Evolutionary conservation across 2,329 filamentous ascomycete species (phyloP).

Genomic region (Dactylellina haptotyla): DNA sequence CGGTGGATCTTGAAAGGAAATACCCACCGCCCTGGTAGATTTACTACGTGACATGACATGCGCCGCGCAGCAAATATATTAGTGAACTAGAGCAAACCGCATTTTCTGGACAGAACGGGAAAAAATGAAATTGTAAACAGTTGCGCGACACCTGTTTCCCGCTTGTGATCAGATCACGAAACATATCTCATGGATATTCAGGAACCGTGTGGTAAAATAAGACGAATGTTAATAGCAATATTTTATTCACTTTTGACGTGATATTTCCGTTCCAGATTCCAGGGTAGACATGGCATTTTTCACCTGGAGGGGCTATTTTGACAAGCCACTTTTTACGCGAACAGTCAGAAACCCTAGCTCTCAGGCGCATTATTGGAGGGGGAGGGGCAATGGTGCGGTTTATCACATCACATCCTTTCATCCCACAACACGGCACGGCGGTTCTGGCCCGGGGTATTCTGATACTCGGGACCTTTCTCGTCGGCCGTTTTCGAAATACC

Average conservation of each 20-base stretch:
- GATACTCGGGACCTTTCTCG: constrained; percentile 17
- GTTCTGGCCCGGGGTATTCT: constrained; percentile 32
- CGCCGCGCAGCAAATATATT: not conserved
- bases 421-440: constrained; percentile 47
- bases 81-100: constrained; percentile 11
- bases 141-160: constrained; percentile 36
- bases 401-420: constrained; percentile 41
- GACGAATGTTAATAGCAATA: constrained; percentile 1
- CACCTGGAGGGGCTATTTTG: constrained; percentile 17
- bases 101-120: constrained; percentile 7
- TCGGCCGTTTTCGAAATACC: constrained; percentile 30
- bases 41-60: constrained; percentile 11
- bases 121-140: constrained; percentile 7
- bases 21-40: constrained; percentile 4
- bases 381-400: constrained; percentile 34
- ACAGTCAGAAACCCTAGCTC: constrained; percentile 38
- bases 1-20: constrained; percentile 19
- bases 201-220: too few relatives aligned
- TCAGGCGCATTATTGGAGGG: constrained; percentile 40
- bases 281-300: constrained; percentile 14
- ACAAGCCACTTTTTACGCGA: constrained; percentile 51
- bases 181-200: constrained; percentile 19
- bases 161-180: constrained; percentile 53
- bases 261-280: not conserved
- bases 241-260: not conserved